Percentiles rank a stretch among this genome's conserved stretches.
Conservation (phyloP, 2,329 filamentous ascomycete species). For the Cladosporium oxysporum region DNA sequence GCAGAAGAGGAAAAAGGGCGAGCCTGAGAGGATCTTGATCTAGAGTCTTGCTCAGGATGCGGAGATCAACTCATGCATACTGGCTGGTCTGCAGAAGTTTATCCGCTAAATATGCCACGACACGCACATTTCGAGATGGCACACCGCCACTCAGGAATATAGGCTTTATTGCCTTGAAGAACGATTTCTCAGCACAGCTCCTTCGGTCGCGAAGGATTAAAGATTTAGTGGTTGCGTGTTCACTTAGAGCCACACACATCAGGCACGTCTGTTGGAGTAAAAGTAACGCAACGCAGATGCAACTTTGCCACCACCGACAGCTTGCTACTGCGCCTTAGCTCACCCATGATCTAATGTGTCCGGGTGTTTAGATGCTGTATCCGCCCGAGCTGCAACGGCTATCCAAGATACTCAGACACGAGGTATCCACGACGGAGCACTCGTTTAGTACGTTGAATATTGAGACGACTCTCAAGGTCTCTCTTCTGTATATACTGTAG, state of each 20-base stretch:
- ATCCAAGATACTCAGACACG: not conserved
- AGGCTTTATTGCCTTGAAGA: not conserved
- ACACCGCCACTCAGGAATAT: not conserved
- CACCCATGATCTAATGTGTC: not conserved
- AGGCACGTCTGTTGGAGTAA: not conserved
- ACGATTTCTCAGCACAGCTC: not conserved
- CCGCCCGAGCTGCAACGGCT: not conserved
- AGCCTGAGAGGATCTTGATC: conserved; percentile 40
- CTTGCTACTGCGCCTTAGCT: not conserved
- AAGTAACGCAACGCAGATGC: too few species aligned
- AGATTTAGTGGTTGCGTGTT: not conserved
- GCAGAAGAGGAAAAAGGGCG: conserved; percentile 35
- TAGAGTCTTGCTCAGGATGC: conserved; percentile 15
- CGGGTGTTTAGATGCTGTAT: not conserved
- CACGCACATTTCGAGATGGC: not conserved
- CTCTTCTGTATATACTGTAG: not conserved
- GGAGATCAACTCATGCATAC: too few species aligned
- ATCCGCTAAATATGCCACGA: not conserved
- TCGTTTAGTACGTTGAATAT: not conserved
- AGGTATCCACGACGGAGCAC: not conserved
- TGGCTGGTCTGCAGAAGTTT: not conserved
- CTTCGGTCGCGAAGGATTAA: not conserved
- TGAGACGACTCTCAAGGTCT: not conserved
- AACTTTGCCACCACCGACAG: too few species aligned
- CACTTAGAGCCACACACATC: not conserved